Evolutionary conservation across 345 rosid species (phyloP).

Genomic region (Microthlaspi erraticum): DNA sequence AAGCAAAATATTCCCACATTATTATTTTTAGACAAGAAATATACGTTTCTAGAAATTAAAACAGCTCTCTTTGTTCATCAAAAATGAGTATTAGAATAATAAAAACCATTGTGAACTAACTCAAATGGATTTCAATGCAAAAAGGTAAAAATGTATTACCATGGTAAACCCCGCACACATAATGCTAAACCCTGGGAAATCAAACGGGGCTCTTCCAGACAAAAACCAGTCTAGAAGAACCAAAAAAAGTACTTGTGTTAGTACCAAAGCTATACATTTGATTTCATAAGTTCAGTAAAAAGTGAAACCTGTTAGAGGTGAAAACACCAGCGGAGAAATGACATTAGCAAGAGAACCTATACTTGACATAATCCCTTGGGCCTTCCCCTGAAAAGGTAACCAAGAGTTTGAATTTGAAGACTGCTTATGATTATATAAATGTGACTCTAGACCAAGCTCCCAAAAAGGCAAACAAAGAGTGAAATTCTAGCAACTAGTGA

Average conservation of each 20-base stretch:
- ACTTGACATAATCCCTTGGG: constrained; percentile 90
- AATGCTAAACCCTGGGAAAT: constrained; percentile 91
- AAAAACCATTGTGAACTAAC: neutral
- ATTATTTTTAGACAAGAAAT: neutral
- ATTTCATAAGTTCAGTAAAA: neutral
- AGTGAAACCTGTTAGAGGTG: constrained; percentile 78
- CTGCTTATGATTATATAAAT: neutral
- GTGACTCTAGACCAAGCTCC: neutral
- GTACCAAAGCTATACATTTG: neutral
- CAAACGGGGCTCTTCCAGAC: constrained; percentile 77
- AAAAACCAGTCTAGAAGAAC: constrained; percentile 73
- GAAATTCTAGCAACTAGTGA: too few relatives aligned
- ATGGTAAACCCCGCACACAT: constrained; percentile 70
- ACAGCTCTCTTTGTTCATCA: neutral
- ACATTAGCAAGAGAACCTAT: constrained; percentile 74
- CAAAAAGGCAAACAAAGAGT: neutral
- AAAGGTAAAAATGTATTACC: constrained; percentile 47
- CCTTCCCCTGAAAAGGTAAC: constrained; percentile 67
- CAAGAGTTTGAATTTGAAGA: neutral
- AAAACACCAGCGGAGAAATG: constrained; percentile 73
- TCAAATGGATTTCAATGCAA: neutral
- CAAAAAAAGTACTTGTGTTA: constrained; percentile 6
- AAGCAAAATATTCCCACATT: neutral
- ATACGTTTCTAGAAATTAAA: neutral
- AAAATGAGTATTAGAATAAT: neutral